Base-by-base conservation (phyloP, 305 asterid genomes). In the Solanum hybrid region DNA sequence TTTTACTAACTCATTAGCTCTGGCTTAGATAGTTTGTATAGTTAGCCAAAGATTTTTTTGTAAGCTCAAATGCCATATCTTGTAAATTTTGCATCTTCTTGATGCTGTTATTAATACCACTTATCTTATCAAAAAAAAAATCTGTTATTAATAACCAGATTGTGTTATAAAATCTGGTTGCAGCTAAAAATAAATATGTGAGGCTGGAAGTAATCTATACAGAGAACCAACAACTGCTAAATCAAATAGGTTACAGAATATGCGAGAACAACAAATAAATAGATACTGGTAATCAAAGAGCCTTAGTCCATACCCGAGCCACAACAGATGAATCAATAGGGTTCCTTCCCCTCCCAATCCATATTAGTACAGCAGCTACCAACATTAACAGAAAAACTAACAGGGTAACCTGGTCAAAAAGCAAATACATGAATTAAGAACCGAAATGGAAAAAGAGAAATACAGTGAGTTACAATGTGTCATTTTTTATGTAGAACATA, bases 361-460 rank as follows among this genome's bases (percentile, higher is more conserved):
- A 94, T 88, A 97, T 95, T 84, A 97, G 97, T 91, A 96, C 94
- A 35, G 98, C 92, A 90, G 95, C 94, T 90, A 94, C 92, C 71
- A 94, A 60, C 98, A 94, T 97, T 90, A 95, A 91, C 26, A 94
- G 92, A 90, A 96, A 93, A 88, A 96, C 92, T 90, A 95, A 60
- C 89, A 95, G 81, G 66, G 94, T 93, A 87, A 94, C 98, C 99
- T 97, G 97, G 89, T 80, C 66, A 32, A 92, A 92, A 37, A 77
- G 17, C 73, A 90, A 87, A 10, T 27, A 76, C 81, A 82, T 10
- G 75, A 84, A 89, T 87, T 73, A 87, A 86, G 80, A 32, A 73
- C 89, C 26, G n/a, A 86, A 89, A 38, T 32, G 36, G 9, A 24
- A 38, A 29, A 79, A 16, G 37, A 88, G 75, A 79, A 76, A 90